A percentile compares a stretch with the other conserved stretches of the same genome.
Conservation (phyloP, 1,284 basidiomycete species). For the Quambalaria eucalypti region DNA sequence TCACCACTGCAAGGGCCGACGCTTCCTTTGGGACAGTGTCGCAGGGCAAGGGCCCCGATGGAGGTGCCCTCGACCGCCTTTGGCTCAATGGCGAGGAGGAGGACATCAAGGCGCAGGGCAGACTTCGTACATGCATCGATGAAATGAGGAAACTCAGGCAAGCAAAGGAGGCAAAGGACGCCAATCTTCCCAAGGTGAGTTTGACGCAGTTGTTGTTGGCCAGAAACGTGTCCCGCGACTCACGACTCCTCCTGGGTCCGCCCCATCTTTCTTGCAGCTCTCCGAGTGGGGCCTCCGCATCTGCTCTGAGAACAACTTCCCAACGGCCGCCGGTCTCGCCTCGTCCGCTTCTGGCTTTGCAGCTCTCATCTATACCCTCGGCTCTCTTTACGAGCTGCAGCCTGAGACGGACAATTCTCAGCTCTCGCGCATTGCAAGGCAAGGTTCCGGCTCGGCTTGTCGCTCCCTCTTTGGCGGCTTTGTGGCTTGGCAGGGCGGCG, state of each 20-base stretch:
- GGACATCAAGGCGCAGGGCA: conserved; percentile 69
- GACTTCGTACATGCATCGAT: conserved; percentile 73
- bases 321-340: conserved; percentile 92
- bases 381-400: conserved; percentile 73
- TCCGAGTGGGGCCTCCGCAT: conserved; percentile 55
- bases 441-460: conserved; percentile 94
- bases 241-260: background rate
- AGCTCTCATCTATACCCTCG: conserved; percentile 80
- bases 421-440: conserved; percentile 87
- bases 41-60: no score
- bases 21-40: conserved; percentile 58
- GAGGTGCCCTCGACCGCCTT: conserved; percentile 61
- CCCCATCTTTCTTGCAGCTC: conserved; percentile 21
- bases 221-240: background rate
- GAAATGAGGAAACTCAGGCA: conserved; percentile 75
- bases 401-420: conserved; percentile 51
- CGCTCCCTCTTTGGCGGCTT: conserved; percentile 93
- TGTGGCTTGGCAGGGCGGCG: conserved; percentile 88
- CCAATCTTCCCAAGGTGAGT: conserved; percentile 28
- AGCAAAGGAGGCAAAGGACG: conserved; percentile 57
- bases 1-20: conserved; percentile 82
- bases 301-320: conserved; percentile 95
- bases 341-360: conserved; percentile 96
- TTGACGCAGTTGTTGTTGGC: background rate
- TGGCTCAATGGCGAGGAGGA: conserved; percentile 94